These are phyloP conservation scores for Tuber indicum DNA, from an alignment of 495 filamentous ascomycete species.

Conservation along the genomic window DNA sequence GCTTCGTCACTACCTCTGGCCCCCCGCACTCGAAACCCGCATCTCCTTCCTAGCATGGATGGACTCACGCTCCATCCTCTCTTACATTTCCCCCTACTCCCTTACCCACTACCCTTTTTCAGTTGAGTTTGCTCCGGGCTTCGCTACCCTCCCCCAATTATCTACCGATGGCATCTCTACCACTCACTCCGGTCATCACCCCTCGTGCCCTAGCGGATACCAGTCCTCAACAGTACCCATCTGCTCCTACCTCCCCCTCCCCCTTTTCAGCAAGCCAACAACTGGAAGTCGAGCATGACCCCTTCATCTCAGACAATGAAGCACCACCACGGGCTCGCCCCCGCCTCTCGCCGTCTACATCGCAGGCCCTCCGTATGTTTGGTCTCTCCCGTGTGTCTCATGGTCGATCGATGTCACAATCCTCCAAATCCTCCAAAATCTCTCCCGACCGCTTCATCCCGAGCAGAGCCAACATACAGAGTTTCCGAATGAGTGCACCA, in stretches of 20 bases:
- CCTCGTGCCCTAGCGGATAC: not conserved
- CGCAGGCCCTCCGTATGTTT: not conserved
- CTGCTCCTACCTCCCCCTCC: not conserved
- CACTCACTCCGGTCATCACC: not conserved
- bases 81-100: not conserved
- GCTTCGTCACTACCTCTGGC: not conserved
- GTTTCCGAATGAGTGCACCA: slow-evolving; percentile 40
- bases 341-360: not conserved
- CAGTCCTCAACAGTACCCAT: not conserved
- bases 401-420: not conserved
- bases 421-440: not conserved
- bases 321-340: not conserved
- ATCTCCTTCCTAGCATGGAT: not conserved
- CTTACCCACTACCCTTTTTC: not conserved
- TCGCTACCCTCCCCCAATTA: not conserved
- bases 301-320: slow-evolving; percentile 3
- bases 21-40: not conserved
- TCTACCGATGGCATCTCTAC: not conserved
- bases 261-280: not conserved
- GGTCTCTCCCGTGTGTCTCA: not conserved
- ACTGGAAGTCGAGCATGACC: not conserved
- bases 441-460: slow-evolving; percentile 40
- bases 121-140: slow-evolving; percentile 2
- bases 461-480: slow-evolving; percentile 28
- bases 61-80: not conserved